Evolutionary conservation across 768 basidiomycete genomes (phyloP).

Genomic region (Suillus clintonianus): DNA sequence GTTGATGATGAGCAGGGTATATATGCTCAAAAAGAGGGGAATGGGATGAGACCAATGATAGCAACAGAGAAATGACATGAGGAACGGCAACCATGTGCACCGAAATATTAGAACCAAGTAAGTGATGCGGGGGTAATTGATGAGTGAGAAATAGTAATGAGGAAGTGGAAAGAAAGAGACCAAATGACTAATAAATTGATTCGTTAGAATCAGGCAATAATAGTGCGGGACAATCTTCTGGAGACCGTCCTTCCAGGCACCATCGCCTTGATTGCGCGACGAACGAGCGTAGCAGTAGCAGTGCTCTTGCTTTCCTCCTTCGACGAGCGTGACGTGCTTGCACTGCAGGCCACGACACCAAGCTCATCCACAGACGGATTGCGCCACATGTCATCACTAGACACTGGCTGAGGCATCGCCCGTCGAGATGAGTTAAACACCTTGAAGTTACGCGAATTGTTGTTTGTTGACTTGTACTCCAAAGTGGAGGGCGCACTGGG

Average conservation of each 20-base stretch:
- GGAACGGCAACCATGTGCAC: constrained; percentile 6
- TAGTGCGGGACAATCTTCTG: constrained; percentile 48
- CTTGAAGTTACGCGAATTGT: constrained; percentile 25
- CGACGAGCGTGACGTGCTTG: constrained; percentile 27
- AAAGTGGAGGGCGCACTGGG: constrained; percentile 28
- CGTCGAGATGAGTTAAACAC: constrained; percentile 41
- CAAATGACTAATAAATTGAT: neutral
- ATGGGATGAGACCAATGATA: constrained; percentile 23
- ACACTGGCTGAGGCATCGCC: constrained; percentile 72
- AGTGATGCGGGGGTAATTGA: neutral
- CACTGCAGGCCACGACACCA: constrained; percentile 49
- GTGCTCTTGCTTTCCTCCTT: constrained; percentile 50
- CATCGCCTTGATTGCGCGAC: constrained; percentile 76
- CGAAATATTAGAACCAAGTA: constrained; percentile 13
- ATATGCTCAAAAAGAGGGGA: constrained; percentile 8
- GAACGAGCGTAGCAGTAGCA: constrained; percentile 57
- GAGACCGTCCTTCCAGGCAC: constrained; percentile 63
- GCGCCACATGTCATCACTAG: constrained; percentile 57
- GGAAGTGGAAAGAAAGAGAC: constrained; percentile 12
- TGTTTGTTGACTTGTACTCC: constrained; percentile 18
- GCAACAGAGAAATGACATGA: constrained; percentile 20
- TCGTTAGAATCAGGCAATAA: constrained; percentile 21
- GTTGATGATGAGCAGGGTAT: constrained; percentile 22
- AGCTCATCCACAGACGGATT: constrained; percentile 65
- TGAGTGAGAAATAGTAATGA: neutral